These are phyloP conservation scores for Debaryomyces subglobosus DNA, from an alignment of 1,139 yeast species.

Conservation along the genomic window DNA sequence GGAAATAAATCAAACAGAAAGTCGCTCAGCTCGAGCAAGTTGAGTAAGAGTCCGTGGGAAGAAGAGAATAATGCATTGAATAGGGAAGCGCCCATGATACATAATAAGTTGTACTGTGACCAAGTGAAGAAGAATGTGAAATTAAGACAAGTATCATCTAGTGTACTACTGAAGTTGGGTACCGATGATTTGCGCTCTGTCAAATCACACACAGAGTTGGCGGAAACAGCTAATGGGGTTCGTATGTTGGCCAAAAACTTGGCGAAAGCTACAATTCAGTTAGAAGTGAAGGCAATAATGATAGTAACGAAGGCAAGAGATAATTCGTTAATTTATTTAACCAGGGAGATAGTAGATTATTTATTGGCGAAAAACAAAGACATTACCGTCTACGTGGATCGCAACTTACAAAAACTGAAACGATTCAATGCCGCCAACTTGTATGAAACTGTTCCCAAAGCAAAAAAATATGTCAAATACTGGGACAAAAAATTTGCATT, in stretches of 20 bases:
- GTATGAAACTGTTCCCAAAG: conserved; percentile 42
- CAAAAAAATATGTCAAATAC: conserved; percentile 51
- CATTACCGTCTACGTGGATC: conserved; percentile 71
- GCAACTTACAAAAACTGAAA: conserved; percentile 58
- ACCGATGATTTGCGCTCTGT: conserved; percentile 49
- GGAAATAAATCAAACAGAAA: background rate
- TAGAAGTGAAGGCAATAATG: conserved; percentile 71
- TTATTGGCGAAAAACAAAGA: conserved; percentile 50
- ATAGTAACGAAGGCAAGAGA: conserved; percentile 87
- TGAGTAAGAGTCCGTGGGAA: background rate
- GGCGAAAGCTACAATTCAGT: conserved; percentile 70
- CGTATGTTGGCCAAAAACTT: conserved; percentile 76
- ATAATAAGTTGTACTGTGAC: conserved; percentile 39
- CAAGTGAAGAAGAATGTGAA: conserved; percentile 12
- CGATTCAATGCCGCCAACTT: conserved; percentile 60
- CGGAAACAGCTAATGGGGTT: conserved; percentile 87
- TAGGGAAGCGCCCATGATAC: conserved; percentile 37
- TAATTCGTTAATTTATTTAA: conserved; percentile 69
- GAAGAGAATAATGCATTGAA: conserved; percentile 1
- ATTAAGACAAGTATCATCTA: conserved; percentile 24
- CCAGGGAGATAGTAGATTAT: conserved; percentile 82
- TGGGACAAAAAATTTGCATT: conserved; percentile 69
- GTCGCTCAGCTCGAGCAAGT: background rate
- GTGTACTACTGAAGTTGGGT: conserved; percentile 36
- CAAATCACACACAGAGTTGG: conserved; percentile 70